Base-by-base conservation (phyloP, 345 rosid species). In the Raphanus sativus region DNA sequence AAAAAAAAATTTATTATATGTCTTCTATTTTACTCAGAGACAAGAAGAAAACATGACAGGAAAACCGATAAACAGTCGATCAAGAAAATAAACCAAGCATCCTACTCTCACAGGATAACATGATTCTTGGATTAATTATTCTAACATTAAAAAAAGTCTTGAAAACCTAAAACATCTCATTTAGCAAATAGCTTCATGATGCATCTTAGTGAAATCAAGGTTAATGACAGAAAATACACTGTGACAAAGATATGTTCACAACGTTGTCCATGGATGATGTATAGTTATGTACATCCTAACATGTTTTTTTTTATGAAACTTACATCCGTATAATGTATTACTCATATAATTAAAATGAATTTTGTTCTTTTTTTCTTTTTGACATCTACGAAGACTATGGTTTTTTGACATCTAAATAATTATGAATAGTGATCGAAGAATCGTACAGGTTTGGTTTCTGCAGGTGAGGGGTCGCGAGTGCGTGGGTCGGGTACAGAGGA, bases 391-490 rank as follows among this genome's bases (percentile, higher is more conserved):
- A 17, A 21, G 60, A 17, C 32, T 0, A 28, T 28, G 17, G 3
- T 45, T 45, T 45, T 45, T 8, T 30, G 1, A 11, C 24, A 21
- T 21, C 12, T n/a, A 62, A 62, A 62, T 30, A 62, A 62, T 7
- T 32, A 30, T 32, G 13, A 63, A 65, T 13, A 65, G 68, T 17
- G 70, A 74, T 64, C 9, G 63, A 74, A 52, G 66, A 58, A n/a
- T 2, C 17, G 74, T 68, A 68, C 62, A 75, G n/a, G 74, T 48
- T 60, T 68, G 8, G 68, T 75, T 48, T 75, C 38, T 68, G 74
- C 79, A 75, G 73, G 73, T 62, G 70, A 69, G 64, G 75, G 64
- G 75, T 62, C 70, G 69, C 29, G 38, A 75, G 79, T 68, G 54
- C 73, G 73, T 75, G 73, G 79, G 62, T 60, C 61, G 17, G 12